Conservation (phyloP, 768 basidiomycete species). For the Lyophyllum semitale region DNA sequence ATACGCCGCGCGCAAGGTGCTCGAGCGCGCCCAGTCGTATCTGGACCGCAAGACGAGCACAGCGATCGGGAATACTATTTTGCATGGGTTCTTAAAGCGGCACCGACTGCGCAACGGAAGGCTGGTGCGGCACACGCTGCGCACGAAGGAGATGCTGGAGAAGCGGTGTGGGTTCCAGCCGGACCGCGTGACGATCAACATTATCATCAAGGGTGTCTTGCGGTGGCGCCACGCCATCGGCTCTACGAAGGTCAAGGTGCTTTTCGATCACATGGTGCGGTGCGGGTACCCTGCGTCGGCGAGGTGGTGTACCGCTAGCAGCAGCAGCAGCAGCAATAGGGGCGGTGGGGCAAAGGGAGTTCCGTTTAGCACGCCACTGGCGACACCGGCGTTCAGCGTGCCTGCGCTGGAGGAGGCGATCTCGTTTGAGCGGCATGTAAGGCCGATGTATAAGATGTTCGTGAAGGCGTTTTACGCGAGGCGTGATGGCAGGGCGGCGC, state of each 20-base stretch:
- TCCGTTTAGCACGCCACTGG: slow-evolving; percentile 46
- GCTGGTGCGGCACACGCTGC: slow-evolving; percentile 44
- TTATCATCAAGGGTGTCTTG: slow-evolving; percentile 63
- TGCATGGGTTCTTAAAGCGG: slow-evolving; percentile 43
- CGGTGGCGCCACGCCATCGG: slow-evolving; percentile 49
- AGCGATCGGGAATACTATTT: slow-evolving; percentile 55
- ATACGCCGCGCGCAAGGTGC: slow-evolving; percentile 45
- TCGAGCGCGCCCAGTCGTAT: slow-evolving; percentile 26
- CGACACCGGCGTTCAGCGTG: slow-evolving; percentile 25
- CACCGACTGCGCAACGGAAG: slow-evolving; percentile 40
- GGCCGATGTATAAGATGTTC: slow-evolving; percentile 74
- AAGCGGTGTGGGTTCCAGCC: slow-evolving; percentile 51
- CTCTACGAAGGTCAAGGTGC: slow-evolving; percentile 40
- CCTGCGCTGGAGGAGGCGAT: slow-evolving; percentile 42
- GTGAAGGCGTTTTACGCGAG: slow-evolving; percentile 61
- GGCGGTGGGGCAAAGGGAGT: slow-evolving; percentile 19
- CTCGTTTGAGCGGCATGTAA: slow-evolving; percentile 59
- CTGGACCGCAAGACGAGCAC: slow-evolving; percentile 38
- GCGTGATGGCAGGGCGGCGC: slow-evolving; percentile 55
- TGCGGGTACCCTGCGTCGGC: slow-evolving; percentile 55
- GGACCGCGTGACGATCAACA: slow-evolving; percentile 72
- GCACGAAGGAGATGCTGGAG: slow-evolving; percentile 43
- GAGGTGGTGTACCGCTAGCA: slow-evolving; percentile 19
- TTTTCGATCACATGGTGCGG: slow-evolving; percentile 68
- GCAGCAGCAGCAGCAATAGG: no score